A percentile compares a stretch with the other conserved stretches of the same genome.
phyloP scores from a whole-genome alignment of 1,284 basidiomycete genomes.

The Ustilago vetiveriae region DNA sequence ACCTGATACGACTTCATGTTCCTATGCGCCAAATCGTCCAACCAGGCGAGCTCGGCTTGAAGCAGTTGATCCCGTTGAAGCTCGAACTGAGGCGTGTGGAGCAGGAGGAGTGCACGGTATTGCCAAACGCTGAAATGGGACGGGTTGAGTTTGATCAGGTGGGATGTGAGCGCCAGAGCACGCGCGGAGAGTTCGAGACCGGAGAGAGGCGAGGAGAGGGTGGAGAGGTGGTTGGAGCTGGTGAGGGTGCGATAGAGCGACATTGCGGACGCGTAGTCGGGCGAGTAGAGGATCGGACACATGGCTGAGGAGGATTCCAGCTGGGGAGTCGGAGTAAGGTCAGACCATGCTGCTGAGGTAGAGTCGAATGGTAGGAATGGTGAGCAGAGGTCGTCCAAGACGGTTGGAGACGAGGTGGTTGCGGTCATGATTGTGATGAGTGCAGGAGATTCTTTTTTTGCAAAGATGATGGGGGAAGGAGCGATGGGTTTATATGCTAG shows the following conservation, averaged over 20 bases:
- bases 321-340: conserved; percentile 53
- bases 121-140: conserved; percentile 62
- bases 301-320: conserved; percentile 56
- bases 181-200: conserved; percentile 44
- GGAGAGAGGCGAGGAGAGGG: neutral
- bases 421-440: neutral
- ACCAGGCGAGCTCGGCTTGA: conserved; percentile 45
- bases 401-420: conserved; percentile 7
- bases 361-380: conserved; percentile 51
- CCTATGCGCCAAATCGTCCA: conserved; percentile 52
- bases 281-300: conserved; percentile 62
- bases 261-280: conserved; percentile 60
- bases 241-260: conserved; percentile 57
- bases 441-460: neutral
- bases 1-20: conserved; percentile 67
- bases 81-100: conserved; percentile 21
- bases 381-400: conserved; percentile 24
- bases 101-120: conserved; percentile 55
- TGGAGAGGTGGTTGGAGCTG: conserved; percentile 3
- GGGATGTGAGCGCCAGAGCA: conserved; percentile 54
- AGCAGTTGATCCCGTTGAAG: conserved; percentile 2
- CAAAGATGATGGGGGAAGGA: too few species aligned
- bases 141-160: conserved; percentile 57
- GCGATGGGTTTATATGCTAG: too few species aligned
- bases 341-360: conserved; percentile 46